Percentiles rank a stretch among this genome's conserved stretches.
Evolutionary conservation across 495 filamentous ascomycete genomes (phyloP).

Genomic region (Penicillium desertorum): DNA sequence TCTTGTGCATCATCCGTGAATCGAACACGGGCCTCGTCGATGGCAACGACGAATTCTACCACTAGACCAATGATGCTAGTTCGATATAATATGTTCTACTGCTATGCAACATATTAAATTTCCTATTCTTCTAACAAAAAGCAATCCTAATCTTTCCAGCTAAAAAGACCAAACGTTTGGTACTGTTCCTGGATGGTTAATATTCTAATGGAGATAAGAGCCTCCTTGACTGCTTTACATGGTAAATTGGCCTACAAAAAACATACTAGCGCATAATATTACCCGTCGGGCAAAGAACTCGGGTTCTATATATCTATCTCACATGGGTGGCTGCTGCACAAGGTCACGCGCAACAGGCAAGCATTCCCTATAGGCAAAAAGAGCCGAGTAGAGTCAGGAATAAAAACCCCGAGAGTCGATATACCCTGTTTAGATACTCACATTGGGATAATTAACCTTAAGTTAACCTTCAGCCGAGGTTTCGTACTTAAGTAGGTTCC

Average conservation of each 20-base stretch:
- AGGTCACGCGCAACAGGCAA: not conserved
- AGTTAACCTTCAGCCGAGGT: too few species aligned
- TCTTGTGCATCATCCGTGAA: conserved; percentile 55
- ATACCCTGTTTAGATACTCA: too few species aligned
- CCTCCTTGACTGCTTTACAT: not conserved
- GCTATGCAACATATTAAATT: not conserved
- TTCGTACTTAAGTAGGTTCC: too few species aligned
- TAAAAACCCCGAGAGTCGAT: too few species aligned
- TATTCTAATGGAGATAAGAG: not conserved
- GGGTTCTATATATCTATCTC: not conserved
- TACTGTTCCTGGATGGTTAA: not conserved
- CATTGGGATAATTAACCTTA: too few species aligned
- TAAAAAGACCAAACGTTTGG: not conserved
- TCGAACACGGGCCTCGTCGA: conserved; percentile 61
- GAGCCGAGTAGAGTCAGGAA: too few species aligned
- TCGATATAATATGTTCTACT: not conserved
- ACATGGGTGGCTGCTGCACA: not conserved
- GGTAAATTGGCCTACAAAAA: not conserved
- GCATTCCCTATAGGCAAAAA: too few species aligned
- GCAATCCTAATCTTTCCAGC: not conserved
- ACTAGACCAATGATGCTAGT: conserved; percentile 57
- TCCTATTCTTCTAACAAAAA: not conserved
- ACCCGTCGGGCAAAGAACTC: not conserved
- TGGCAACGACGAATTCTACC: conserved; percentile 62
- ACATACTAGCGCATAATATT: not conserved